Evolutionary conservation across 768 basidiomycete genomes (phyloP).

Genomic region (Tylopilus balloui): DNA sequence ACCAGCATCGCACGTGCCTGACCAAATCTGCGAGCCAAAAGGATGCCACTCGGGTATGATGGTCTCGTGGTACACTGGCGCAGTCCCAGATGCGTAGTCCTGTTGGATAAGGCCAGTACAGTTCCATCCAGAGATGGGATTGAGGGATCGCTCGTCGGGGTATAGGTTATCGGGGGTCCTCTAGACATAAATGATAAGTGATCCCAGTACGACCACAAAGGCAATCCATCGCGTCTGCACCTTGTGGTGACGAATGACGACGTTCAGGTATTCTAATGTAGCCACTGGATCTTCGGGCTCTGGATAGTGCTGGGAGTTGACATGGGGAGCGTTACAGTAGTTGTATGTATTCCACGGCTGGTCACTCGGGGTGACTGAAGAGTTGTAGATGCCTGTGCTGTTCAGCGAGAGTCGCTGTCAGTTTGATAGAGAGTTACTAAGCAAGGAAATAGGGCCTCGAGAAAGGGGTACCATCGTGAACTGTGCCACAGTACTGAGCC

Average conservation of each 20-base stretch:
- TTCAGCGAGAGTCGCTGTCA: constrained; percentile 8
- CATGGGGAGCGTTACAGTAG: constrained; percentile 49
- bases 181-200: constrained; percentile 19
- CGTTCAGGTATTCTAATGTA: constrained; percentile 39
- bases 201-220: neutral
- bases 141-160: constrained; percentile 39
- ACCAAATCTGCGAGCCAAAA: constrained; percentile 41
- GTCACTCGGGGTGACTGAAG: constrained; percentile 38
- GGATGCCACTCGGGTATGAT: constrained; percentile 40
- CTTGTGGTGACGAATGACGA: constrained; percentile 47
- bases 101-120: constrained; percentile 37
- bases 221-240: constrained; percentile 23
- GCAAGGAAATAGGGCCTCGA: neutral
- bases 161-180: constrained; percentile 49
- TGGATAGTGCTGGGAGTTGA: constrained; percentile 37
- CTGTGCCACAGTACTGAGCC: neutral
- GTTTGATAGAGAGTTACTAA: neutral
- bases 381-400: constrained; percentile 39
- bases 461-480: constrained; percentile 10
- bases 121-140: constrained; percentile 37
- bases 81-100: constrained; percentile 36
- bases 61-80: constrained; percentile 39
- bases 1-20: constrained; percentile 45
- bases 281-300: constrained; percentile 27
- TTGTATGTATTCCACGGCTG: constrained; percentile 51